Evolutionary conservation across 208 protist genomes (phyloP).

Genomic region (Trypanosoma conorhini): DNA sequence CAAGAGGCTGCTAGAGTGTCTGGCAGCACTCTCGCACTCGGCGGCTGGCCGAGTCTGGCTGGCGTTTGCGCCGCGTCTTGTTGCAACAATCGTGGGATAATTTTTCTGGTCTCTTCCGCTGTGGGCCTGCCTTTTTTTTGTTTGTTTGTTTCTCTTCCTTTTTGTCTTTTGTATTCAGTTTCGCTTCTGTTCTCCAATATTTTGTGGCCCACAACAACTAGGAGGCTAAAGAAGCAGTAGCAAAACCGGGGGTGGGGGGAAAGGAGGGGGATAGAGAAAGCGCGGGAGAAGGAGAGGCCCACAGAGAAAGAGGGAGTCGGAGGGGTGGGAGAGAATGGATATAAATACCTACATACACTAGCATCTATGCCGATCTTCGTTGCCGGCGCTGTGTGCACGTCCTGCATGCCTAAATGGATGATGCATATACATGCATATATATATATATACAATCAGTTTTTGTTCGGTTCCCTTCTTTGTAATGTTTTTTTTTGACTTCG

Average conservation of each 20-base stretch:
- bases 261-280: neutral
- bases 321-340: no score
- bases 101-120: neutral
- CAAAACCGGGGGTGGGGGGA: neutral
- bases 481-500: neutral
- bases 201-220: no score
- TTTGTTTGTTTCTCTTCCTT: slow-evolving; percentile 1
- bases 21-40: neutral
- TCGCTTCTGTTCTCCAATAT: neutral
- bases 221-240: neutral
- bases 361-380: neutral
- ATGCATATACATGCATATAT: no score
- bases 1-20: neutral
- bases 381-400: neutral
- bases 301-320: neutral
- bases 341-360: slow-evolving; percentile 1
- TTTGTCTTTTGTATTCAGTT: slow-evolving; percentile 1
- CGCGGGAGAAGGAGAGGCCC: no score
- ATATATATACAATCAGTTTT: neutral
- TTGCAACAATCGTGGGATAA: neutral
- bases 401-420: neutral
- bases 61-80: neutral
- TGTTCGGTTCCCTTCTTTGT: neutral
- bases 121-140: neutral
- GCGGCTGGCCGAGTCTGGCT: neutral